Evolutionary conservation across 208 protist species (phyloP).

Genomic region (Strigomonas galati): DNA sequence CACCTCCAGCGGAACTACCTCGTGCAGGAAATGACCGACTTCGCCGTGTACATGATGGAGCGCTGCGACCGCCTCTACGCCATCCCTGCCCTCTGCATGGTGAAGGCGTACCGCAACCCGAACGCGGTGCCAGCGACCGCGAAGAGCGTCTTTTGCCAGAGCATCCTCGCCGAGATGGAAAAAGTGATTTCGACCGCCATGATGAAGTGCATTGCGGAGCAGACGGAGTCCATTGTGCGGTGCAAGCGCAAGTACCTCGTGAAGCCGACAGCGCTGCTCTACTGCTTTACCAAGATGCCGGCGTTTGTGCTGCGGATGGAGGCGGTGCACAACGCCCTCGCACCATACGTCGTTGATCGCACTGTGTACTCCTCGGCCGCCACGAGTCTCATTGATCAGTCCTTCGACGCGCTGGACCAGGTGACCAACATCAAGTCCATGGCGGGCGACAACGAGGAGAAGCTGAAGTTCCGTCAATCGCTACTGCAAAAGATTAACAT

Average conservation of each 20-base stretch:
- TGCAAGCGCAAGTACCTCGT: conserved; percentile 65
- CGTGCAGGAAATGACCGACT: conserved; percentile 35
- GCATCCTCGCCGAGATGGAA: conserved; percentile 58
- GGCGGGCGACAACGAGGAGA: conserved; percentile 22
- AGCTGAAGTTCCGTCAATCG: conserved; percentile 50
- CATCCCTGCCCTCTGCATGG: conserved; percentile 73
- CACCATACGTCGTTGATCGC: conserved; percentile 50
- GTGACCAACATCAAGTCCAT: conserved; percentile 57
- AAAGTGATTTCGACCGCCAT: conserved; percentile 47
- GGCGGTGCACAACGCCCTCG: conserved; percentile 63
- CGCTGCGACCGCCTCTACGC: conserved; percentile 83
- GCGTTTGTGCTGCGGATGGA: conserved; percentile 71
- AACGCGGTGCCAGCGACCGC: conserved; percentile 41
- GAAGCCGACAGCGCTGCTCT: conserved; percentile 68
- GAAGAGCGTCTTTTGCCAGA: conserved; percentile 66
- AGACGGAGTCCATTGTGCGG: conserved; percentile 76
- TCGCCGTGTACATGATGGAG: conserved; percentile 56
- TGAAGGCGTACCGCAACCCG: conserved; percentile 50
- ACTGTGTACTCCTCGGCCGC: conserved; percentile 74
- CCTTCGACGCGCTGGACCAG: conserved; percentile 73
- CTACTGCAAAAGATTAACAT: conserved; percentile 36
- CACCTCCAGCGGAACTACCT: conserved; percentile 46
- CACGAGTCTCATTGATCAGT: conserved; percentile 72
- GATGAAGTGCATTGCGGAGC: conserved; percentile 75
- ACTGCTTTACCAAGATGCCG: conserved; percentile 80